Evolutionary conservation across 2,329 filamentous ascomycete species (phyloP), one percentile per base, ranked within the genome.

Genomic region (Cercospora sp.): DNA sequence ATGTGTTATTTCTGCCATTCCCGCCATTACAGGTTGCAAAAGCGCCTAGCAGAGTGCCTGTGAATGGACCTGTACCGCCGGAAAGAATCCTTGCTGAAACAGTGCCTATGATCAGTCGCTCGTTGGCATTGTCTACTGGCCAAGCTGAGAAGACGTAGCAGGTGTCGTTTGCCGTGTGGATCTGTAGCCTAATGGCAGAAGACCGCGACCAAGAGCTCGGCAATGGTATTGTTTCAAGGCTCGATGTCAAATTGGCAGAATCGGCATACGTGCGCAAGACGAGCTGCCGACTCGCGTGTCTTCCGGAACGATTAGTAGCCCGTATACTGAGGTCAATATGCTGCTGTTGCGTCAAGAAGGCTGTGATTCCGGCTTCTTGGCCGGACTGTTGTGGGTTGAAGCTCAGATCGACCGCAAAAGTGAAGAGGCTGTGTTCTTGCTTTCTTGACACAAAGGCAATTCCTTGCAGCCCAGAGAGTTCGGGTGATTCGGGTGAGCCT

Each of bases 381-480:
- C 81, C 80, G 0, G 74, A 57, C 0, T 67, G 67, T 0, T 74
- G 74, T 0, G 85, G 82, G 0, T 72, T 65, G 70, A 83, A 87
- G 7, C 79, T 76, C 0, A 87, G 61, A 65, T 84, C 79, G 3
- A 85, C 80, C 57, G 77, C 80, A 73, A 81, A 88, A 0, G 78
- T 82, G 74, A 88, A 88, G 0, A 86, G 76, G 0, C 85, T 85
- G 69, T 88, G 82, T 5, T 84, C 84, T 73, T 89, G 86, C 1
- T 86, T 80, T 2, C 84, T 80, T 0, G 83, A 84, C 18, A 89
- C 78, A 57, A 89, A 87, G 0, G 85, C 81, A 74, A 86, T 83
- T 5, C 83, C 82, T 3, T 75, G 76, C 55, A 82, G 81, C 1
- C 83, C 83, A 4, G 79, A 76, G 67, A 83, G 83, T 65, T 84